Evolutionary conservation across 2,329 filamentous ascomycete species (phyloP), one percentile per base, ranked within the genome.

Genomic region (Penicillium sp.): DNA sequence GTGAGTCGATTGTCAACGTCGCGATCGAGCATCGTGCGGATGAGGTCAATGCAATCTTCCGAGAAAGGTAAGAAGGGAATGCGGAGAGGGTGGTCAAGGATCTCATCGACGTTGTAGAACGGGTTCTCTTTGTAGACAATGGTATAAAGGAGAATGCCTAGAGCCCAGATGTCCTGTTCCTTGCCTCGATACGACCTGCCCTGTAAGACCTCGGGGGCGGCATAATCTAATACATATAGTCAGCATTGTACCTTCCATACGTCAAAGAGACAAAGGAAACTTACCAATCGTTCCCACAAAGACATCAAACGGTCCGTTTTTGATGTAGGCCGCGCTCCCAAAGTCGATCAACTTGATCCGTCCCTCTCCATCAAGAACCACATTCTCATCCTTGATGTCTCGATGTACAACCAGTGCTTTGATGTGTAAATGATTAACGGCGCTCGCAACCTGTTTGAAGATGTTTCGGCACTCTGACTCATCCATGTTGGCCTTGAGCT

Each of bases 121-220:
- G 94, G 93, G 71, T 99, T 99, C 78, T 99, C 94, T 78, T 97
- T 99, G 83, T 99, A 99, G 70, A 97, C 89, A 70, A 99, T 97
- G 29, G 94, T 99, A 80, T 99, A 99, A 15, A 99, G 85, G 27
- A 99, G 83, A 69, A 99, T 97, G 25, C 94, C 94, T 17, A 99
- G 83, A 0, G 94, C 94, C 94, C 94, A 99, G 31, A 99, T 92
- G 71, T 99, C 94, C 79, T 99, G 94, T 74, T 96, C 93, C 76
- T 96, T 96, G 70, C 94, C 94, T 65, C 89, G 86, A 77, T 99
- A 99, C 17, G 93, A 89, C 67, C 88, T 89, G 48, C 94, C 94
- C 57, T 92, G 92, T 49, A 99, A 83, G 54, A 99, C 94, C 79
- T 99, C 94, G n/a, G 94, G 94, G 7, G 94, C 94, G 45, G 94